Conservation (phyloP, 2,329 filamentous ascomycete genomes). For the Cladophialophora immunda region DNA sequence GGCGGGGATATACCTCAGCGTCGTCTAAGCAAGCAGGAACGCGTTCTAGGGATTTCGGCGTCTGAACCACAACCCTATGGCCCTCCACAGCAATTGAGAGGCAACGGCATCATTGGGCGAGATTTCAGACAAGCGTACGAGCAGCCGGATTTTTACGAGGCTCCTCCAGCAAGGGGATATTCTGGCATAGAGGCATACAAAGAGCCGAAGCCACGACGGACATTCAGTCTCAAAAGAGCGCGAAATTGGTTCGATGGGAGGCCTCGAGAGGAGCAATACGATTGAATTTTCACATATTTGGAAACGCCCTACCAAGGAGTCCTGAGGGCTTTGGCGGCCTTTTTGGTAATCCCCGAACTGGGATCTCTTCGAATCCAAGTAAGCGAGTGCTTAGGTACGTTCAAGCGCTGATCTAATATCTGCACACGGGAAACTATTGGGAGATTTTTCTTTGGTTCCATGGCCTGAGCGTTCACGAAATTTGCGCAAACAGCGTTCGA, state of each 20-base stretch:
- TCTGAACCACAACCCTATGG: constrained; percentile 25
- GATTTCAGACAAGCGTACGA: constrained; percentile 19
- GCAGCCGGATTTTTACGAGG: background rate
- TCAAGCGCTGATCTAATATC: background rate
- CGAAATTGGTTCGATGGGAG: constrained; percentile 37
- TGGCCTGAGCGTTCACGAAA: background rate
- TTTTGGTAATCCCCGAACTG: background rate
- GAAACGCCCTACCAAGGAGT: background rate
- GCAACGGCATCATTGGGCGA: constrained; percentile 38
- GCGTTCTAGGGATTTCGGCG: constrained; percentile 32
- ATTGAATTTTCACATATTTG: background rate
- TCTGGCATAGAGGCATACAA: constrained; percentile 46
- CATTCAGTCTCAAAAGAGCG: constrained; percentile 36
- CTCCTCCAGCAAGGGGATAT: constrained; percentile 38
- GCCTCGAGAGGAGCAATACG: constrained; percentile 23
- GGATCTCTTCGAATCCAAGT: background rate
- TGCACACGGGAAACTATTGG: background rate
- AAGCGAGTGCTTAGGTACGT: background rate
- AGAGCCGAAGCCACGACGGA: constrained; percentile 42
- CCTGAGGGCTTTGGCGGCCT: background rate
- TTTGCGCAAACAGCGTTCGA: background rate
- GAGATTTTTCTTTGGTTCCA: background rate
- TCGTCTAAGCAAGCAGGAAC: constrained; percentile 39
- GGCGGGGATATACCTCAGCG: constrained; percentile 25
- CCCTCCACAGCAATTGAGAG: constrained; percentile 29